Percentiles rank a stretch among this genome's conserved stretches.
Evolutionary conservation across 148 eudicot genomes (phyloP).

Genomic region (Silene latifolia): DNA sequence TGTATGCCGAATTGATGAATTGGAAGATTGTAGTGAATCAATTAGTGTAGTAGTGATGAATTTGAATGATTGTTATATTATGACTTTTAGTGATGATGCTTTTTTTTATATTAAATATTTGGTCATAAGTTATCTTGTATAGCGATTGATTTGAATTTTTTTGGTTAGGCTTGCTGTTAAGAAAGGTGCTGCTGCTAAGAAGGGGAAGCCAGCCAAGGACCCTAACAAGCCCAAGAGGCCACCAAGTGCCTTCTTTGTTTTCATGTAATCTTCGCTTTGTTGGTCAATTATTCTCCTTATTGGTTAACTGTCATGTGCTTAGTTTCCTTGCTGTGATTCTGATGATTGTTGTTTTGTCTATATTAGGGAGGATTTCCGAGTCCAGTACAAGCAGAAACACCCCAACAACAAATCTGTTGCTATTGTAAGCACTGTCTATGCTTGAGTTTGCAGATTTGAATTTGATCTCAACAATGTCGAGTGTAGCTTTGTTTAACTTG

Average conservation of each 20-base stretch:
- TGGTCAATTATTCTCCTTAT: not conserved
- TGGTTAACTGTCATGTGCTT: not conserved
- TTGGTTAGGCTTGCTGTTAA: conserved; percentile 45
- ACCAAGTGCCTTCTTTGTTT: conserved; percentile 57
- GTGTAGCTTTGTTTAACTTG: not conserved
- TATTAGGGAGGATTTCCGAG: conserved; percentile 57
- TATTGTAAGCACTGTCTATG: conserved; percentile 32
- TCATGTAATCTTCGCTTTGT: conserved; percentile 35
- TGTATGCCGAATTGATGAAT: no score
- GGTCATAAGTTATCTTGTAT: not conserved
- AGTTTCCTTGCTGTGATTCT: not conserved
- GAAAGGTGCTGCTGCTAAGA: conserved; percentile 37
- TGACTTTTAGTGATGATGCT: not conserved
- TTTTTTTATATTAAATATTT: not conserved
- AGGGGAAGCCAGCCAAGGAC: conserved; percentile 49
- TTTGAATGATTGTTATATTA: not conserved
- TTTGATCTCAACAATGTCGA: not conserved
- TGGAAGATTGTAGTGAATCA: no score
- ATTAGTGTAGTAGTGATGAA: no score
- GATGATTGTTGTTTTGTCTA: not conserved
- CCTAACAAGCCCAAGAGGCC: conserved; percentile 73
- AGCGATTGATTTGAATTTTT: not conserved
- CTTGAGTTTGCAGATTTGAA: not conserved
- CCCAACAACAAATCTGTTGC: conserved; percentile 59
- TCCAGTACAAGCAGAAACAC: conserved; percentile 46